A percentile compares a stretch with the other conserved stretches of the same genome.
phyloP scores from a whole-genome alignment of 2,329 filamentous ascomycete genomes.

The Calonectria crousiana region DNA sequence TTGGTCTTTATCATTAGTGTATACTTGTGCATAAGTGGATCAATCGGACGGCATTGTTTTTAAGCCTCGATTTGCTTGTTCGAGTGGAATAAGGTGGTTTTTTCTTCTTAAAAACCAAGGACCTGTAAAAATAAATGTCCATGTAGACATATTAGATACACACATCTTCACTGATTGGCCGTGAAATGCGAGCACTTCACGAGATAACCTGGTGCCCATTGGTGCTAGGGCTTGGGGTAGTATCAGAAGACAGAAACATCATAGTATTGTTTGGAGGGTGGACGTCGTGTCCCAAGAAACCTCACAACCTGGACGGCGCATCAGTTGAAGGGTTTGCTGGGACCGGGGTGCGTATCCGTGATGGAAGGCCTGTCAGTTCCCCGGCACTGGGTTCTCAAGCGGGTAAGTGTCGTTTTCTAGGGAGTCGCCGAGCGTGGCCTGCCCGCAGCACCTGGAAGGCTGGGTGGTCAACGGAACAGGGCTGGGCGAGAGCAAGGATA shows the following conservation, averaged over 20 bases:
- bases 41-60: neutral
- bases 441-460: neutral
- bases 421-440: neutral
- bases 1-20: neutral
- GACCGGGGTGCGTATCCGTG: neutral
- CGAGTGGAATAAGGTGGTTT: neutral
- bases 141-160: neutral
- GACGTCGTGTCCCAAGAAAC: conserved; percentile 11
- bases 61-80: neutral
- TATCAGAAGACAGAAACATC: neutral
- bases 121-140: neutral
- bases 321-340: conserved; percentile 11
- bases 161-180: neutral
- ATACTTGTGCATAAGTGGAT: neutral
- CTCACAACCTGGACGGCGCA: conserved; percentile 14
- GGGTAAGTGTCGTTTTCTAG: neutral
- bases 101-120: neutral
- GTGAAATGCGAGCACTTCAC: neutral
- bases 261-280: neutral
- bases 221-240: conserved; percentile 8
- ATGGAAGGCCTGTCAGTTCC: conserved; percentile 24
- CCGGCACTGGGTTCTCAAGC: conserved; percentile 22
- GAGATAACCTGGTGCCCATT: neutral
- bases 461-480: conserved; percentile 10
- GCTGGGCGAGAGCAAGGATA: conserved; percentile 4